Evolutionary conservation across 2,329 filamentous ascomycete genomes (phyloP).

Genomic region (Monilinia vaccinii-corymbosi): DNA sequence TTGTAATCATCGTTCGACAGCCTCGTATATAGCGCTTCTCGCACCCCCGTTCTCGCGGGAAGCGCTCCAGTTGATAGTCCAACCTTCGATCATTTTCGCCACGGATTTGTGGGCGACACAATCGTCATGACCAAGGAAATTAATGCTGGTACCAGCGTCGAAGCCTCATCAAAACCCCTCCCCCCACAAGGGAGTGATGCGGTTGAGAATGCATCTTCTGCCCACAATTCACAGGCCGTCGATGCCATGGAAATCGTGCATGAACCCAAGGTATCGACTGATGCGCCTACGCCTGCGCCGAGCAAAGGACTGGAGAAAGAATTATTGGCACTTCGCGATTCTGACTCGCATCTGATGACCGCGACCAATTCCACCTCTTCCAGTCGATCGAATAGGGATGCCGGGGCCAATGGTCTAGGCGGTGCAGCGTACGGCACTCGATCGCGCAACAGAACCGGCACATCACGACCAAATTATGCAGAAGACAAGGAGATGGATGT

Average conservation of each 20-base stretch:
- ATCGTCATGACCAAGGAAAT: slow-evolving; percentile 25
- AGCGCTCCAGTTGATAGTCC: slow-evolving; percentile 22
- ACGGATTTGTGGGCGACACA: slow-evolving; percentile 5
- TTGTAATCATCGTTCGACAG: slow-evolving; percentile 24
- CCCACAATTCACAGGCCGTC: slow-evolving; percentile 12
- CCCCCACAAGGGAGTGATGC: slow-evolving; percentile 18
- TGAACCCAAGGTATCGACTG: slow-evolving; percentile 4
- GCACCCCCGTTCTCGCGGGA: slow-evolving; percentile 24
- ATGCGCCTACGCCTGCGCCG: slow-evolving; percentile 5
- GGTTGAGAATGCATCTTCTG: slow-evolving; percentile 6
- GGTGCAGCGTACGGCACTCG: slow-evolving; percentile 69
- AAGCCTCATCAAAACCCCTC: slow-evolving; percentile 14
- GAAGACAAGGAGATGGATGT: slow-evolving; percentile 87
- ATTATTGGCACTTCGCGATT: slow-evolving; percentile 13
- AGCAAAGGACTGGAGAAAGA: slow-evolving; percentile 13
- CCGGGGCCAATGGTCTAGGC: slow-evolving; percentile 20
- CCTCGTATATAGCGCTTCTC: slow-evolving; percentile 29
- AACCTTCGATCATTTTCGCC: neutral
- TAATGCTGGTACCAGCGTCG: slow-evolving; percentile 23
- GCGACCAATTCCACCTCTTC: slow-evolving; percentile 39
- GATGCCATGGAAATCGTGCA: slow-evolving; percentile 10
- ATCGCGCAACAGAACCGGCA: slow-evolving; percentile 78
- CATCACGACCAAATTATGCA: slow-evolving; percentile 83
- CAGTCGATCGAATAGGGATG: slow-evolving; percentile 41
- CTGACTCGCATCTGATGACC: slow-evolving; percentile 37